phyloP scores from a whole-genome alignment of 108 stramenopile genomes.

The Cyclotella choctawhatcheeana region DNA sequence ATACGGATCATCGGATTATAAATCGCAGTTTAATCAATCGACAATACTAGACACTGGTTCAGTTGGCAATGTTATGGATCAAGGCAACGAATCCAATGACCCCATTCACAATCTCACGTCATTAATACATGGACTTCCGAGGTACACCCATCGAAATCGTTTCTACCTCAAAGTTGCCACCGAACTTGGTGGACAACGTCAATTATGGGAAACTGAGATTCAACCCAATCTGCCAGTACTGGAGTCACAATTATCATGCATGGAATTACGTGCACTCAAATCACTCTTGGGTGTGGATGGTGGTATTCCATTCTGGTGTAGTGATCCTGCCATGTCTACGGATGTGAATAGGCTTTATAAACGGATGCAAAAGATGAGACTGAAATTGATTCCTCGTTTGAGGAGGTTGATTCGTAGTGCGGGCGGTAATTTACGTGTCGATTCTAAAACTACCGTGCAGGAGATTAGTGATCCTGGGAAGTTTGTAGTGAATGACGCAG shows the following conservation, averaged over 20 bases:
- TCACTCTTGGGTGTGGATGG: slow-evolving; percentile 50
- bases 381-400: slow-evolving; percentile 8
- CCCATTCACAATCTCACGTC: slow-evolving; percentile 30
- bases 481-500: background rate
- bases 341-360: slow-evolving; percentile 6
- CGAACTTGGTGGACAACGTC: slow-evolving; percentile 21
- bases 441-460: too few relatives aligned
- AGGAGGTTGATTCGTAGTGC: background rate
- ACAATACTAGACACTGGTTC: too few relatives aligned
- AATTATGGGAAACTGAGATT: slow-evolving; percentile 41
- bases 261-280: slow-evolving; percentile 34
- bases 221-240: slow-evolving; percentile 11
- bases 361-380: slow-evolving; percentile 6
- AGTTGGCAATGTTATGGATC: too few relatives aligned
- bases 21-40: slow-evolving; percentile 17
- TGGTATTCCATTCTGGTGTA: slow-evolving; percentile 31
- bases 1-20: slow-evolving; percentile 14
- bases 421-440: background rate
- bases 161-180: slow-evolving; percentile 31
- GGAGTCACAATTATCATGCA: background rate
- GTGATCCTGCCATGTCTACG: slow-evolving; percentile 20
- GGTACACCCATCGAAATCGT: slow-evolving; percentile 11
- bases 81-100: slow-evolving; percentile 18
- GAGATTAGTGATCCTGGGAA: background rate
- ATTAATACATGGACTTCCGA: slow-evolving; percentile 40